Base-by-base conservation (phyloP, 495 filamentous ascomycete genomes). In the Aspergillus haitiensis region DNA sequence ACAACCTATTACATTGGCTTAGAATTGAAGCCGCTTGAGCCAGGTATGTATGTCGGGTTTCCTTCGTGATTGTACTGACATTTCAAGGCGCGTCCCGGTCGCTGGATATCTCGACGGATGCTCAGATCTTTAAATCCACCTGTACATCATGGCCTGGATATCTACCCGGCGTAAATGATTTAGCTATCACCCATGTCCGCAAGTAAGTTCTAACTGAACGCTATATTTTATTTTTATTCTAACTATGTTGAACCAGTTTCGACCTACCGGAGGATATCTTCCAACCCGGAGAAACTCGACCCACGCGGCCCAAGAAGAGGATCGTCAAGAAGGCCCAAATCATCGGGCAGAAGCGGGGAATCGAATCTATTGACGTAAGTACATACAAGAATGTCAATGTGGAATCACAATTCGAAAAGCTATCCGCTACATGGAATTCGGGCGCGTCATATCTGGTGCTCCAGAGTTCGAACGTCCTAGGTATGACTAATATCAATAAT, bases 201-300 rank as follows among this genome's bases (percentile, higher is more conserved):
- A 95, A 87, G 90, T 91, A 75, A 74, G 86, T 70, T 48, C 37
- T 12, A 36, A 40, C 18, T 33, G 32, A 7, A 46, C 10, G 27
- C n/a, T 11, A n/a, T 53, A 15, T 10, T 46, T 18, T 5, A 27
- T 15, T 46, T 27, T 31, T 60, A 31, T 33, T 40, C 40, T 69
- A 67, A 58, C 67, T 64, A 63, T 55, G 40, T 52, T 45, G 37
- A 37, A 64, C 6, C 55, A 96, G 92, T 70, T 90, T 86, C 66
- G 88, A 91, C 67, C 79, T 98, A 16, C 95, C 94, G 16, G 85
- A 87, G 53, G 92, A 98, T 71, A 86, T 98, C 1, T 98, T 98
- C 71, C 81, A 86, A 58, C 74, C 85, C 5, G 92, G 92, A 59
- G 94, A 98, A 72, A 75, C 74, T 27, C 88, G 84, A 62, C 89